A percentile compares a stretch with the other conserved stretches of the same genome.
phyloP scores from a whole-genome alignment of 768 basidiomycete genomes.

The Xerocomellus intermedius region DNA sequence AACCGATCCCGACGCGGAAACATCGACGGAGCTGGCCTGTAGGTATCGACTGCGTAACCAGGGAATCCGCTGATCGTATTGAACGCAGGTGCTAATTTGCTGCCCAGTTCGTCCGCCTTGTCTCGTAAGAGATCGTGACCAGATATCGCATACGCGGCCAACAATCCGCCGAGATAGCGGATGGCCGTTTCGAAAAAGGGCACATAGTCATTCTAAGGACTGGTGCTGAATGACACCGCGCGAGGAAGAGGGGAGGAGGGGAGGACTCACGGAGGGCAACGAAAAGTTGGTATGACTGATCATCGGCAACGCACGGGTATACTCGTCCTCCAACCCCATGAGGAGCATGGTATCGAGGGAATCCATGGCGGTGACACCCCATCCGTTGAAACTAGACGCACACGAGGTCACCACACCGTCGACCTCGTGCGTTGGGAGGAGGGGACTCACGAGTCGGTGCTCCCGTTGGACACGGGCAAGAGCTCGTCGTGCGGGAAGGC shows the following conservation, averaged over 20 bases:
- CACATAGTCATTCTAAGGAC: constrained; percentile 28
- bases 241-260: neutral
- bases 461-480: constrained; percentile 45
- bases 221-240: neutral
- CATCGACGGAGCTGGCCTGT: constrained; percentile 38
- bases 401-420: neutral
- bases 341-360: constrained; percentile 83
- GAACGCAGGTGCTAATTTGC: constrained; percentile 68
- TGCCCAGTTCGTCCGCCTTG: constrained; percentile 75
- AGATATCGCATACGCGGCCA: constrained; percentile 79
- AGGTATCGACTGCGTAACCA: constrained; percentile 63
- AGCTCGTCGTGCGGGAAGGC: constrained; percentile 67
- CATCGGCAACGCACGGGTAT: constrained; percentile 54
- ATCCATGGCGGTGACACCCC: constrained; percentile 77
- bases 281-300: constrained; percentile 50
- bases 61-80: constrained; percentile 69
- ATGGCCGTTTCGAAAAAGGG: constrained; percentile 86
- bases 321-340: constrained; percentile 75
- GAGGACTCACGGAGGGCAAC: constrained; percentile 37
- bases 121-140: constrained; percentile 58
- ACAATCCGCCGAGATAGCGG: constrained; percentile 83
- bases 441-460: constrained; percentile 48
- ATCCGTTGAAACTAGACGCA: constrained; percentile 65
- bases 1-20: neutral
- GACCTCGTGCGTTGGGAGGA: too few species aligned